Conservation (phyloP, 176 grass and related monocot genomes). For the Raddia distichophylla region DNA sequence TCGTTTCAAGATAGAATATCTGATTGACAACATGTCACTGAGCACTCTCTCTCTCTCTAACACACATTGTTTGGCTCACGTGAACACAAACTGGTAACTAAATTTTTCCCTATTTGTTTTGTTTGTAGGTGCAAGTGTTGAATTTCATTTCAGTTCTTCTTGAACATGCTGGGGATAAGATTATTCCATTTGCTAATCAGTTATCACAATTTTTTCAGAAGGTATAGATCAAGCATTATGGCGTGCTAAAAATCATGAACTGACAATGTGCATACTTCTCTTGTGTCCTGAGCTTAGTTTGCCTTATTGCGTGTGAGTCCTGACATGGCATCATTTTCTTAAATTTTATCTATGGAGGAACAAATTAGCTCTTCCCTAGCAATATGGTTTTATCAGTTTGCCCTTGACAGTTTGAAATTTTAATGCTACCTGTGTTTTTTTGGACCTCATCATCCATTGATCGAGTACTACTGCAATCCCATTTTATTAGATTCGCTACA, state of each 20-base stretch:
- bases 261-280: not conserved
- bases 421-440: not conserved
- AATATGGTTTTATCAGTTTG: conserved; percentile 30
- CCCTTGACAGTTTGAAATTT: conserved; percentile 5
- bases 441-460: not conserved
- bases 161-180: conserved; percentile 88
- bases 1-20: not conserved
- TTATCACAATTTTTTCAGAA: conserved; percentile 87
- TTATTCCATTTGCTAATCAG: conserved; percentile 88
- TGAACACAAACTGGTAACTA: not conserved
- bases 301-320: not conserved
- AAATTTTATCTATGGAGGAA: conserved; percentile 11
- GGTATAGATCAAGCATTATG: conserved; percentile 47
- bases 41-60: too few species aligned
- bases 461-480: conserved; percentile 3
- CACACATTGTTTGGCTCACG: not conserved
- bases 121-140: conserved; percentile 91
- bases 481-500: not conserved
- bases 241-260: not conserved
- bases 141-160: conserved; percentile 97
- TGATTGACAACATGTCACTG: not conserved
- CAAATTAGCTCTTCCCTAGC: not conserved
- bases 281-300: not conserved
- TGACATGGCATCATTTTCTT: conserved; percentile 25
- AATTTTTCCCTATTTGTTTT: not conserved